Evolutionary conservation across 495 filamentous ascomycete species (phyloP).

Genomic region (Aspergillus biplanus): DNA sequence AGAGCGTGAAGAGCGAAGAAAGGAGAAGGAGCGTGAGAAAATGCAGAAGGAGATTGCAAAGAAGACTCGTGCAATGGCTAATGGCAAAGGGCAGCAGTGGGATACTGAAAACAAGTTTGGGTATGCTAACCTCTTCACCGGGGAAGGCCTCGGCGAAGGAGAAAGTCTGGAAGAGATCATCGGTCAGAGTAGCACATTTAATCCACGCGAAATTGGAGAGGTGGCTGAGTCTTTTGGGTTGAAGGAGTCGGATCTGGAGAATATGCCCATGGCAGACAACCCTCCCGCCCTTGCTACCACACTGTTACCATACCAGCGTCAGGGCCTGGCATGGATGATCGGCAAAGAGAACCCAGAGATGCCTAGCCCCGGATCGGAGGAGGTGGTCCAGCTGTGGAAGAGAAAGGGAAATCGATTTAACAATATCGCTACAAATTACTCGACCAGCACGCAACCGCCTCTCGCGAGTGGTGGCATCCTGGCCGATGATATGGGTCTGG

Average conservation of each 20-base stretch:
- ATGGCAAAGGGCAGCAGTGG: slow-evolving; percentile 42
- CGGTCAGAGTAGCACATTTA: slow-evolving; percentile 68
- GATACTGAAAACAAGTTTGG: slow-evolving; percentile 29
- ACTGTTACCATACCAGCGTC: slow-evolving; percentile 80
- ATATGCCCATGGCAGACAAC: slow-evolving; percentile 73
- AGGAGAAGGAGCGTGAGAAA: slow-evolving; percentile 40
- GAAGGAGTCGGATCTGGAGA: slow-evolving; percentile 68
- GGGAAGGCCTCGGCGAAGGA: slow-evolving; percentile 30
- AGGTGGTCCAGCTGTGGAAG: slow-evolving; percentile 84
- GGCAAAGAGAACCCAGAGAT: slow-evolving; percentile 72
- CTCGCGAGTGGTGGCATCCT: slow-evolving; percentile 83
- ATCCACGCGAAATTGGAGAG: slow-evolving; percentile 67
- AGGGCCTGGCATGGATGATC: slow-evolving; percentile 84
- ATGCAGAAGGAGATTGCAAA: slow-evolving; percentile 56
- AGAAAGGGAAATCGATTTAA: slow-evolving; percentile 55
- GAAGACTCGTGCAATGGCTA: slow-evolving; percentile 44
- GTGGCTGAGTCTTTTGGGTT: slow-evolving; percentile 71
- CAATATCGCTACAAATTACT: slow-evolving; percentile 80
- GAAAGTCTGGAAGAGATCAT: slow-evolving; percentile 65
- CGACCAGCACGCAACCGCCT: slow-evolving; percentile 55
- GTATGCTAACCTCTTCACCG: slow-evolving; percentile 38
- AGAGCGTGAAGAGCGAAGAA: slow-evolving; percentile 37
- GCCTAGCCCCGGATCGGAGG: slow-evolving; percentile 61
- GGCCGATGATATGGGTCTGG: slow-evolving; percentile 93
- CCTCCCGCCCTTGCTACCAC: slow-evolving; percentile 65